Percentiles rank a stretch among this genome's conserved stretches.
These are phyloP conservation scores for Acanthochlamys bracteata DNA, from an alignment of 106 monocot genomes.

Conservation along the genomic window DNA sequence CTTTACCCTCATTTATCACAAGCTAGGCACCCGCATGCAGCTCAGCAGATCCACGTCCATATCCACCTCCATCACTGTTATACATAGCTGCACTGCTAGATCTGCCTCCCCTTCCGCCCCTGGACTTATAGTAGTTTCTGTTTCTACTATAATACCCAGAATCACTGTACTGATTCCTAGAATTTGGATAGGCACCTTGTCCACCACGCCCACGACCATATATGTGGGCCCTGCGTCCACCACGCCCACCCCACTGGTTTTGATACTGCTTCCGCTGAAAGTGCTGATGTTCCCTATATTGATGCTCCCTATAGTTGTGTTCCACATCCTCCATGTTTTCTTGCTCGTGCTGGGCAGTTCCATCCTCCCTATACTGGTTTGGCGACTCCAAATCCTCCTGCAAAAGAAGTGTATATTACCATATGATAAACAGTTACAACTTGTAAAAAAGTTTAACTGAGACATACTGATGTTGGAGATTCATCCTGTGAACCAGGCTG, in stretches of 20 bases:
- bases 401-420: neutral
- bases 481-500: constrained; percentile 21
- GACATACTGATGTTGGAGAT: constrained; percentile 14
- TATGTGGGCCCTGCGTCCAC: constrained; percentile 31
- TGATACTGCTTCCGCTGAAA: constrained; percentile 22
- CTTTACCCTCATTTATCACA: neutral
- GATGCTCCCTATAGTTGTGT: constrained; percentile 23
- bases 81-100: constrained; percentile 23
- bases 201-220: constrained; percentile 33
- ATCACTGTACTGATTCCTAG: constrained; percentile 40
- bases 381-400: constrained; percentile 28
- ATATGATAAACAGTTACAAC: neutral
- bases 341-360: constrained; percentile 16
- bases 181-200: constrained; percentile 36
- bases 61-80: constrained; percentile 19
- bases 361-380: constrained; percentile 11
- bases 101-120: constrained; percentile 45
- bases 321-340: constrained; percentile 17
- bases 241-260: constrained; percentile 34
- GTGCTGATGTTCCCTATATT: constrained; percentile 23
- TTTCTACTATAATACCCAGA: constrained; percentile 37
- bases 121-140: constrained; percentile 35
- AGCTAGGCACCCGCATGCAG: constrained; percentile 12
- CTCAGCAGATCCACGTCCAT: constrained; percentile 20
- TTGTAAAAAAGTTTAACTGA: neutral